Base-by-base conservation (phyloP, 768 basidiomycete genomes). In the Phlebiopsis flavidoalba region DNA sequence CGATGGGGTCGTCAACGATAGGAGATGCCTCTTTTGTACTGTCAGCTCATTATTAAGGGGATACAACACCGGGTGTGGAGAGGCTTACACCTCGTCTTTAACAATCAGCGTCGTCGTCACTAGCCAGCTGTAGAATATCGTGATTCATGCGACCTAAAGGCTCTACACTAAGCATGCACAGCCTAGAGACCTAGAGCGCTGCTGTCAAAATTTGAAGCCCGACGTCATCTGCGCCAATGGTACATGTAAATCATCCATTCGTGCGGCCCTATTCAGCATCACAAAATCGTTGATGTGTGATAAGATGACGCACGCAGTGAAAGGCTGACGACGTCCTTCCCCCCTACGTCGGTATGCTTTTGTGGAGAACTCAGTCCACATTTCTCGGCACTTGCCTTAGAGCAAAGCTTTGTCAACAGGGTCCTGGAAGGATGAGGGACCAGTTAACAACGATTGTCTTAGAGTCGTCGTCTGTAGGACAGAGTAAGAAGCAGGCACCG, bases 241-340 rank as follows among this genome's bases (percentile, higher is more conserved):
- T 65, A 3, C 82, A 85, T 0, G 83, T 81, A 0, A 85, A 11
- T 11, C 85, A 1, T 74, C 62, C 0, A n/a, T 75, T 70, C 0
- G 79, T 65, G n/a, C 40, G 12, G 40, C 3, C 40, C 40, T 47
- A n/a, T 69, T 76, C 66, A 85, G 80, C 5, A 85, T 73, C 5
- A 83, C 81, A 62, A 82, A 89, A 40, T 92, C 90, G 47, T 83
- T 71, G 0, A 75, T 53, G 57, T 53, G 57, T 93, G 91, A 62
- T 85, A 91, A n/a, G n/a, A 0, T 71, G 71, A 1, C n/a, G n/a
- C n/a, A 73, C 64, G 0, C 81, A 83, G 10, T 70, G 72, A 66
- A 76, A 83, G 0, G 75, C 70, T 24, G n/a, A 89, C 60, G 0
- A 83, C 87, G 19, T 71, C 71, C 0, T 64, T 60, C n/a, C 80